Evolutionary conservation across 2,329 filamentous ascomycete species (phyloP).

Genomic region (Paecilomyces sp.): DNA sequence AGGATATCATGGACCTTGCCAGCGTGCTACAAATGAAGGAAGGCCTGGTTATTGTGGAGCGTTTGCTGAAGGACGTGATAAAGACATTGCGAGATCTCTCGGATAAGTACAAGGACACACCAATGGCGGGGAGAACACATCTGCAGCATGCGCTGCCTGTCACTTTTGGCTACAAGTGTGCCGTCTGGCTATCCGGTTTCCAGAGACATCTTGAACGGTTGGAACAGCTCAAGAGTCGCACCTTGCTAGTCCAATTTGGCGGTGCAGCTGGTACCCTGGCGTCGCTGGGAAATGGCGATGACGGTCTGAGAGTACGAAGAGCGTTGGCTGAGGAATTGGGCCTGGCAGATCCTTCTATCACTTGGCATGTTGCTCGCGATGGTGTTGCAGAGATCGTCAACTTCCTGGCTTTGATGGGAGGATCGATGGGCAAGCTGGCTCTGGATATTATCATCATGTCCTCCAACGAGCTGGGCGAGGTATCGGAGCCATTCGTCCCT

Average conservation of each 20-base stretch:
- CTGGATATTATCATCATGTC: slow-evolving; percentile 53
- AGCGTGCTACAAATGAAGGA: slow-evolving; percentile 47
- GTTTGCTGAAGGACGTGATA: slow-evolving; percentile 38
- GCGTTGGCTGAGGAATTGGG: slow-evolving; percentile 43
- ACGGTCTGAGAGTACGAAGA: slow-evolving; percentile 44
- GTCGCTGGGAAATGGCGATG: slow-evolving; percentile 42
- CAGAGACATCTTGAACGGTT: slow-evolving; percentile 44
- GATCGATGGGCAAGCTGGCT: slow-evolving; percentile 49
- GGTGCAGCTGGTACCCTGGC: slow-evolving; percentile 51
- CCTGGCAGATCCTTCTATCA: slow-evolving; percentile 45
- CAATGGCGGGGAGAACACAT: slow-evolving; percentile 53
- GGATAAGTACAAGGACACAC: slow-evolving; percentile 42
- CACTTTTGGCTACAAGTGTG: slow-evolving; percentile 54
- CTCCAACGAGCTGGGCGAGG: slow-evolving; percentile 49
- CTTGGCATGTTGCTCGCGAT: slow-evolving; percentile 53
- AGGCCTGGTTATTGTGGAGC: slow-evolving; percentile 43
- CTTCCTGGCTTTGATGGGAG: slow-evolving; percentile 48
- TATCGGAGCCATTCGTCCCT: slow-evolving; percentile 50
- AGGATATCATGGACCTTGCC: slow-evolving; percentile 54
- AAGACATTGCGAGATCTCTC: slow-evolving; percentile 37
- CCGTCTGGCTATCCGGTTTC: slow-evolving; percentile 47
- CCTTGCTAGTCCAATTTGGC: slow-evolving; percentile 49
- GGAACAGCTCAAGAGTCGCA: slow-evolving; percentile 38
- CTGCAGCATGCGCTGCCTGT: slow-evolving; percentile 51
- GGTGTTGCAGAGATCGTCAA: slow-evolving; percentile 48